Evolutionary conservation across 164 flowering plant species (phyloP).

Genomic region (grape (Vitis vinifera)): ASM3070453v1 NC_081820.1:26830001-26830500

Average conservation of each 20-base stretch:
- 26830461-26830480: constrained; percentile 13
- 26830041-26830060: no score
- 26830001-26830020: no score
- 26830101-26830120: neutral
- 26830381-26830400: constrained; percentile 11
- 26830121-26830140: neutral
- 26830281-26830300: constrained; percentile 6
- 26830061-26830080: no score
- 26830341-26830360: neutral
- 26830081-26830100: no score
- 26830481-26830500: constrained; percentile 8
- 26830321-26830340: no score
- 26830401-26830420: constrained; percentile 28
- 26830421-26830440: constrained; percentile 32
- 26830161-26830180: constrained; percentile 43
- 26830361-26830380: constrained; percentile 10
- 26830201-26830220: constrained; percentile 26
- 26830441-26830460: constrained; percentile 16
- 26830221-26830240: constrained; percentile 10
- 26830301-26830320: no score
- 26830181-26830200: constrained; percentile 44
- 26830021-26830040: no score
- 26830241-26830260: neutral
- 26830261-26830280: constrained; percentile 4
- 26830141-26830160: constrained; percentile 20